Evolutionary conservation across 2,329 filamentous ascomycete species (phyloP).

Genomic region (Alternaria brassicicola): DNA sequence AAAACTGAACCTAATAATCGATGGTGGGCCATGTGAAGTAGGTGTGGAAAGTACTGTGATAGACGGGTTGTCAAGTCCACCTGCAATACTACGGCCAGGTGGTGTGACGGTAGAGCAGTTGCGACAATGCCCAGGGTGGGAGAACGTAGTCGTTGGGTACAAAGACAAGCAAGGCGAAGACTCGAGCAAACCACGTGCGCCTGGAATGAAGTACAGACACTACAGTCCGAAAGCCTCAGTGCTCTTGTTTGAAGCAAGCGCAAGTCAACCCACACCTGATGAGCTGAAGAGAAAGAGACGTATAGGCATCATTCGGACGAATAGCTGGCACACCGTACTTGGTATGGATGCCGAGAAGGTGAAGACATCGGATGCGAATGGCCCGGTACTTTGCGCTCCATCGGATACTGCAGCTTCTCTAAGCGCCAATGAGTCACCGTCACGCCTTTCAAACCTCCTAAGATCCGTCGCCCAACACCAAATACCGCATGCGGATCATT

Average conservation of each 20-base stretch:
- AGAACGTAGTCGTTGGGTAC: constrained; percentile 76
- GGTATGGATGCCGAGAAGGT: constrained; percentile 15
- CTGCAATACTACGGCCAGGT: constrained; percentile 82
- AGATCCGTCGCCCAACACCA: constrained; percentile 45
- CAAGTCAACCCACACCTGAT: constrained; percentile 37
- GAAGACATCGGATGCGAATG: constrained; percentile 1
- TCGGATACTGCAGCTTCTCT: not conserved
- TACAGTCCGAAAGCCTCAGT: constrained; percentile 92
- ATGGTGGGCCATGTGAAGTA: constrained; percentile 84
- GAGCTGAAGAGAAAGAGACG: constrained; percentile 39
- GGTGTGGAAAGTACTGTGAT: constrained; percentile 98
- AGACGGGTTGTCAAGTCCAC: constrained; percentile 82
- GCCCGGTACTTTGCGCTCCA: constrained; percentile 18
- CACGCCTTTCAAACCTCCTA: constrained; percentile 39
- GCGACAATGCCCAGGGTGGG: constrained; percentile 77
- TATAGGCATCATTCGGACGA: constrained; percentile 51
- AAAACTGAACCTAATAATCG: constrained; percentile 83
- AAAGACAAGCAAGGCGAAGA: constrained; percentile 72
- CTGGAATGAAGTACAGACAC: constrained; percentile 99
- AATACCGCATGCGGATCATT: constrained; percentile 36
- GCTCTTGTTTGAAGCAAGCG: constrained; percentile 73
- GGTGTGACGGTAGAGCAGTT: constrained; percentile 85
- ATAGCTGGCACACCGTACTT: constrained; percentile 32
- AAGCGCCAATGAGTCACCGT: not conserved
- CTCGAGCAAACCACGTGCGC: constrained; percentile 71